Evolutionary conservation across 73 alveolate genomes (phyloP), one percentile per base, ranked within the genome.

Genomic region (Paramecium sexaurelia): DNA sequence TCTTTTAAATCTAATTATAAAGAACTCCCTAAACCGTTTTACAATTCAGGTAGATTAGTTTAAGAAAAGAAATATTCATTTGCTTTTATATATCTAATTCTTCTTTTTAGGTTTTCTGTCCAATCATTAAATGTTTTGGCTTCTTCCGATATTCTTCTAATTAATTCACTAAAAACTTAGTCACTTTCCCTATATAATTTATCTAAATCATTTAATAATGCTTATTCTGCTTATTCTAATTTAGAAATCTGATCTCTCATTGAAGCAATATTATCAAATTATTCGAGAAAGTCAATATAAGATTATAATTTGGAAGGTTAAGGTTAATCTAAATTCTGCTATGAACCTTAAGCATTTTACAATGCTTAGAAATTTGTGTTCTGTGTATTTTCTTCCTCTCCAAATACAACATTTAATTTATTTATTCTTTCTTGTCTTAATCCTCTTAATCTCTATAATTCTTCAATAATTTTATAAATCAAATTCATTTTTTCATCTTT

Each of bases 401-500:
- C 94, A 69, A 88, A 88, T 6, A 88, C 91, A 27, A 41, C 27
- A 88, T 75, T 82, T 24, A 88, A 43, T 43, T 88, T 82, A 56
- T 66, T 43, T 7, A 88, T 41, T 10, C 94, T 88, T 27, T 88
- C 94, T 43, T 82, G 75, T 71, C 94, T 88, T 13, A 68, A 68
- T n/a, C 55, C 37, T 11, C 85, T 24, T 40, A 66, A 87, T 57
- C 32, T 87, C 40, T 19, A 32, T 29, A 66, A 37, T 61, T 41
- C 71, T 68, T 68, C 87, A 17, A 88, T 88, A 13, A 88, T 88
- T 37, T 82, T 35, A 88, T 56, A 47, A 5, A 88, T 88, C 13
- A 88, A 51, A 41, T 66, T 41, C 56, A 88, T 88, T 26, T 88
- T 88, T 24, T 88, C 94, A 88, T 88, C 94, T 29, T 88, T 88